Evolutionary conservation across 225 moss, liverwort and hornwort genomes (phyloP).

Genomic region (Sphagnum contortum): DNA sequence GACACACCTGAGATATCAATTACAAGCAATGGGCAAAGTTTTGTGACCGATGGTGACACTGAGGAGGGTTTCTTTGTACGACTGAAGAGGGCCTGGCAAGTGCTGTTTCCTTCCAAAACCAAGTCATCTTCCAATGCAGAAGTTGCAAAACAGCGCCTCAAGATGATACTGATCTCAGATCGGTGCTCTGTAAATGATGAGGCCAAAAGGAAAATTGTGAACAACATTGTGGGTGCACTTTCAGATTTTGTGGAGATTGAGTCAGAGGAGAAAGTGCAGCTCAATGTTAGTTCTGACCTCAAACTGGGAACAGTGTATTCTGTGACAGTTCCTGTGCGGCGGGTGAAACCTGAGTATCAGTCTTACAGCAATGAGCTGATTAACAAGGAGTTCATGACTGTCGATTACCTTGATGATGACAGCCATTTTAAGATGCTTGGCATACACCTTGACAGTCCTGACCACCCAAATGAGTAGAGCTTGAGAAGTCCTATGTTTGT

Average conservation of each 20-base stretch:
- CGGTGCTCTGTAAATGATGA: slow-evolving; percentile 96
- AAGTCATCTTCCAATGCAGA: slow-evolving; percentile 63
- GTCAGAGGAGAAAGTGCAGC: slow-evolving; percentile 90
- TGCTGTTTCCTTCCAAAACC: slow-evolving; percentile 59
- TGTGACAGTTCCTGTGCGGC: slow-evolving; percentile 78
- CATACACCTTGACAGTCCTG: slow-evolving; percentile 44
- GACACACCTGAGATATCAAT: slow-evolving; percentile 17
- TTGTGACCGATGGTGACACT: slow-evolving; percentile 30
- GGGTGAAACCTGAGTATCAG: slow-evolving; percentile 86
- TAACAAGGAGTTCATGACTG: slow-evolving; percentile 55
- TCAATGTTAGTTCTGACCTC: slow-evolving; percentile 76
- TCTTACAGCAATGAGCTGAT: slow-evolving; percentile 79
- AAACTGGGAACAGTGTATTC: slow-evolving; percentile 91
- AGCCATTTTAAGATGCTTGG: slow-evolving; percentile 49
- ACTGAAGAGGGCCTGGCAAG: slow-evolving; percentile 72
- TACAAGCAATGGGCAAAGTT: slow-evolving; percentile 14
- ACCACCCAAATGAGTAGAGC: slow-evolving; percentile 1
- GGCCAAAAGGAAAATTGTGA: slow-evolving; percentile 88
- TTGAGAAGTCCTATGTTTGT: no score
- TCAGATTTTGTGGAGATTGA: slow-evolving; percentile 97
- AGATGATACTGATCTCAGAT: slow-evolving; percentile 95
- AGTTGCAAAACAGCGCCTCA: slow-evolving; percentile 81
- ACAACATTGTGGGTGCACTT: slow-evolving; percentile 86
- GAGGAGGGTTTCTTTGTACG: slow-evolving; percentile 59
- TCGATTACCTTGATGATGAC: slow-evolving; percentile 45